Base-by-base conservation (phyloP, 495 filamentous ascomycete species). In the Oidiodendron maius region DNA sequence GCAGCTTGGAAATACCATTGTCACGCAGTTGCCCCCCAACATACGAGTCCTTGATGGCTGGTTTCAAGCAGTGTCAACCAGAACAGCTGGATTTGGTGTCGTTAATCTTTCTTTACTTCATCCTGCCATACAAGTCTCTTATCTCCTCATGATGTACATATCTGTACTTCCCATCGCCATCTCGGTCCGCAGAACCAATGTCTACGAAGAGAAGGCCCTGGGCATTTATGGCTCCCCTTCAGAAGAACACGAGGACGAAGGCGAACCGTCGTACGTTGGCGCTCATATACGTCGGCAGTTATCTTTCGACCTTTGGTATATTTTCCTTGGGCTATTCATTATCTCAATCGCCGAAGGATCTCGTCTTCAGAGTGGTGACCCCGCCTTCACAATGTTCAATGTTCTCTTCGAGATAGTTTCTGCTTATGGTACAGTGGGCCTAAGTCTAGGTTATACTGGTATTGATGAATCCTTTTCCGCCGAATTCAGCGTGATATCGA, bases 141-240 rank as follows among this genome's bases (percentile, higher is more conserved):
- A 95, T 69, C 65, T 96, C 66, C 82, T 97, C 65, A 97, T 97
- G 91, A 97, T 97, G 91, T 97, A 97, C 64, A 97, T 97, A 52
- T 95, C 91, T 39, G 87, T 95, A 34, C 89, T 95, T 57, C 91
- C 91, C 21, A 91, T 96, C 56, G 91, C 91, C 52, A 96, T 97
- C 48, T 91, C 86, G 22, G 81, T 96, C 57, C 85, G 91, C 48
- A 77, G 87, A 43, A 96, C 91, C 28, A 97, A 97, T 63, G 91
- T 96, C 9, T 97, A 97, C 71, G 91, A 97, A 64, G 91, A 97
- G 62, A 86, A 86, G 57, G 91, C 87, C 45, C 77, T 97, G 9
- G 91, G 91, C 1, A 78, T 97, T 17, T 96, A 87, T 58, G 64
- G 59, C 37, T 59, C 57, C 15, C 23, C 59, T 17, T 65, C 67